phyloP scores from a whole-genome alignment of 2,329 filamentous ascomycete genomes.

The Trichoderma sp. region DNA sequence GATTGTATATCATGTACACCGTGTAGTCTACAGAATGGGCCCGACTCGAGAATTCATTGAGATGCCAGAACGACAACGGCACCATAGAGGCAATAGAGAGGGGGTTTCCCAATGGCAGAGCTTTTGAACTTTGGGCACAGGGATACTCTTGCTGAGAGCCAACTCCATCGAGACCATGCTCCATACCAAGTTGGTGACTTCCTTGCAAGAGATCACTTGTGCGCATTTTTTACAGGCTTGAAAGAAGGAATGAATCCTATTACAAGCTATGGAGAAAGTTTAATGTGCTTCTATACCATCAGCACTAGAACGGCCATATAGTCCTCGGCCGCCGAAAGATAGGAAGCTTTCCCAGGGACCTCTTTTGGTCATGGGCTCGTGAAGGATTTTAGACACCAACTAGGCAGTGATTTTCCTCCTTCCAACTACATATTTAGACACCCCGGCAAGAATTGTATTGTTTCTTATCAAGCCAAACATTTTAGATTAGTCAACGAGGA shows the following conservation, averaged over 20 bases:
- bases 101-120: background rate
- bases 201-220: background rate
- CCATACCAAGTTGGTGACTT: background rate
- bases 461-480: too few relatives aligned
- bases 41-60: background rate
- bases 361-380: background rate
- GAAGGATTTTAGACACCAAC: background rate
- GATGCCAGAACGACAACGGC: background rate
- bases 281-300: background rate
- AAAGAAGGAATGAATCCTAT: background rate
- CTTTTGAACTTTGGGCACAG: background rate
- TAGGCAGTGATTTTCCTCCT: too few relatives aligned
- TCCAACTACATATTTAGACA: too few relatives aligned
- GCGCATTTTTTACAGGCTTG: background rate
- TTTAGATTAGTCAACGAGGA: background rate
- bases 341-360: background rate
- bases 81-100: background rate
- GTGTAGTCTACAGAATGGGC: background rate
- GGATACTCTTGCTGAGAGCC: background rate
- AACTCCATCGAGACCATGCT: background rate
- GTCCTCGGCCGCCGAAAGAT: background rate
- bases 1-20: background rate
- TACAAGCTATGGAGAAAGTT: background rate
- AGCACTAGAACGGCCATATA: background rate
- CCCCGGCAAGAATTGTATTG: too few relatives aligned